Conservation (phyloP, 148 eudicot species). For the Rhododendron molle region DNA sequence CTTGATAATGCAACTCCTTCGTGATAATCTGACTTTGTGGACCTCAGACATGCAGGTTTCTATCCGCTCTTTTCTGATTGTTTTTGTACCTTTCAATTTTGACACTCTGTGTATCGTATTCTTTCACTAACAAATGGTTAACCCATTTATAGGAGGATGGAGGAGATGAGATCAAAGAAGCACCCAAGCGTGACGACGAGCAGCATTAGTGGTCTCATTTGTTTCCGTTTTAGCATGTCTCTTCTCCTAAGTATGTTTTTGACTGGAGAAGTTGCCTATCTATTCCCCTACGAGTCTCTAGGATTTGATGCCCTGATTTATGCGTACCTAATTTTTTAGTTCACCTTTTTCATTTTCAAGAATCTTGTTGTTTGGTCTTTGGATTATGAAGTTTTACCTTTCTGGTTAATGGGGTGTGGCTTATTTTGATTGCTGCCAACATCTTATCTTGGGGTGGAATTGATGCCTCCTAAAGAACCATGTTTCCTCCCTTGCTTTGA, state of each 20-base stretch:
- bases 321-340: background rate
- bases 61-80: background rate
- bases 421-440: background rate
- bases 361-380: background rate
- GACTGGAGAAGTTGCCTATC: slow-evolving; percentile 12
- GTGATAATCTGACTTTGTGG: slow-evolving; percentile 29
- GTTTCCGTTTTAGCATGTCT: background rate
- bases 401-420: background rate
- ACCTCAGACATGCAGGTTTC: slow-evolving; percentile 24
- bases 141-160: slow-evolving; percentile 18
- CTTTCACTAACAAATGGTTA: background rate
- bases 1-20: slow-evolving; percentile 35
- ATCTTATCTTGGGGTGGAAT: background rate
- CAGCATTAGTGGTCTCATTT: slow-evolving; percentile 6
- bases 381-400: background rate
- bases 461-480: background rate
- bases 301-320: background rate
- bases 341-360: background rate
- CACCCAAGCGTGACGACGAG: slow-evolving; percentile 20
- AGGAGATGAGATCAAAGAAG: slow-evolving; percentile 23
- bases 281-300: background rate
- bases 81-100: background rate
- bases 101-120: background rate
- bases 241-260: slow-evolving; percentile 13
- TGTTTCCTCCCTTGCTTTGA: background rate